Evolutionary conservation across 495 filamentous ascomycete genomes (phyloP).

Genomic region (Hypoxylon perforatum): DNA sequence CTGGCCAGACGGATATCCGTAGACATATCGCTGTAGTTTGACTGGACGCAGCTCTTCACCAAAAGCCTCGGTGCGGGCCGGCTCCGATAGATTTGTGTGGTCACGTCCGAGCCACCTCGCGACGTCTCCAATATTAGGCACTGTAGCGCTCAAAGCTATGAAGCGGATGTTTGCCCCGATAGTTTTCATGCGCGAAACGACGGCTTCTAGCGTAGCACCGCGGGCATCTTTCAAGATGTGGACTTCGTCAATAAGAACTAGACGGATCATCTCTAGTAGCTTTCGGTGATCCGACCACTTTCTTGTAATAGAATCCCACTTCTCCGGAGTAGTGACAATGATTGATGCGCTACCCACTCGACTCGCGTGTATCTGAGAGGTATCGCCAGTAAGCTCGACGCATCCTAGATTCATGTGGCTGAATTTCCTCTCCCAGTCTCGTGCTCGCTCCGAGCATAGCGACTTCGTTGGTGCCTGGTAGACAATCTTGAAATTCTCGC

Average conservation of each 20-base stretch:
- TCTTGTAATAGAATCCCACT: conserved; percentile 97
- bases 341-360: conserved; percentile 85
- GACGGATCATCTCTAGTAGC: conserved; percentile 84
- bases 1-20: conserved; percentile 69
- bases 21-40: conserved; percentile 85
- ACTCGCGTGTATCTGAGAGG: conserved; percentile 76
- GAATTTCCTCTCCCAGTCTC: conserved; percentile 92
- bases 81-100: conserved; percentile 70
- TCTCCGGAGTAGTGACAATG: conserved; percentile 96
- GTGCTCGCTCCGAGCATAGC: conserved; percentile 81
- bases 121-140: conserved; percentile 92
- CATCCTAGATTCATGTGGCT: conserved; percentile 76
- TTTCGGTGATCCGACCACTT: conserved; percentile 93
- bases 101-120: conserved; percentile 91
- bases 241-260: conserved; percentile 97
- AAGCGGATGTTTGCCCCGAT: conserved; percentile 89
- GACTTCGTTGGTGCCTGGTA: conserved; percentile 97
- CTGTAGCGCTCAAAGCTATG: conserved; percentile 90
- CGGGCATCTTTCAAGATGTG: conserved; percentile 92
- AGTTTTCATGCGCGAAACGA: conserved; percentile 96
- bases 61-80: conserved; percentile 82
- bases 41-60: conserved; percentile 93
- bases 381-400: conserved; percentile 93
- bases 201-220: conserved; percentile 92
- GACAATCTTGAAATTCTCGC: conserved; percentile 86